These are phyloP conservation scores for Jackrogersella multiformis DNA, from an alignment of 495 filamentous ascomycete species.

Conservation along the genomic window DNA sequence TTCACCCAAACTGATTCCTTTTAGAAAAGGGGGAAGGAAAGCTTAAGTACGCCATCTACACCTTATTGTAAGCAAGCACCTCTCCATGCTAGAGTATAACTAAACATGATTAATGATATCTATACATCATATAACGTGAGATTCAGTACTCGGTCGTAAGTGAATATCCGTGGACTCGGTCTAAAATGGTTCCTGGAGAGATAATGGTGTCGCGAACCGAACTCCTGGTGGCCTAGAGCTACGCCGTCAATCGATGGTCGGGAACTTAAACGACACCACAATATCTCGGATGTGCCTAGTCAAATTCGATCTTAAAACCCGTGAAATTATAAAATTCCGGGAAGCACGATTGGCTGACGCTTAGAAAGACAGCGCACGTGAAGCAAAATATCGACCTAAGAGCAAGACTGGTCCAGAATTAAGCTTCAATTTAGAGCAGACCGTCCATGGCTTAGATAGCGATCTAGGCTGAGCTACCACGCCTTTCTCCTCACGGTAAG, in stretches of 20 bases:
- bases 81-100: neutral
- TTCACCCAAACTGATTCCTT: neutral
- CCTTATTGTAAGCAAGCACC: neutral
- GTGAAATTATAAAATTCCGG: neutral
- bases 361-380: neutral
- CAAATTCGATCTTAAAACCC: neutral
- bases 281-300: neutral
- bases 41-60: neutral
- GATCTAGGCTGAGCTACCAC: neutral
- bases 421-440: neutral
- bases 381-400: neutral
- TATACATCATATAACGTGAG: conserved; percentile 3
- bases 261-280: neutral
- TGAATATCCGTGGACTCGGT: neutral
- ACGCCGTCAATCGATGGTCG: neutral
- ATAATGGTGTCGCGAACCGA: neutral
- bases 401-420: neutral
- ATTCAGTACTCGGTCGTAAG: neutral
- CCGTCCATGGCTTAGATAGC: neutral
- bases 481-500: no score
- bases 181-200: neutral
- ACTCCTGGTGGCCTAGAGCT: neutral
- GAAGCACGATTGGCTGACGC: neutral
- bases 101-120: neutral
- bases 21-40: neutral